Evolutionary conservation across 1,284 basidiomycete species (phyloP), one percentile per base, ranked within the genome.

Genomic region (Ceratobasidium sp.): DNA sequence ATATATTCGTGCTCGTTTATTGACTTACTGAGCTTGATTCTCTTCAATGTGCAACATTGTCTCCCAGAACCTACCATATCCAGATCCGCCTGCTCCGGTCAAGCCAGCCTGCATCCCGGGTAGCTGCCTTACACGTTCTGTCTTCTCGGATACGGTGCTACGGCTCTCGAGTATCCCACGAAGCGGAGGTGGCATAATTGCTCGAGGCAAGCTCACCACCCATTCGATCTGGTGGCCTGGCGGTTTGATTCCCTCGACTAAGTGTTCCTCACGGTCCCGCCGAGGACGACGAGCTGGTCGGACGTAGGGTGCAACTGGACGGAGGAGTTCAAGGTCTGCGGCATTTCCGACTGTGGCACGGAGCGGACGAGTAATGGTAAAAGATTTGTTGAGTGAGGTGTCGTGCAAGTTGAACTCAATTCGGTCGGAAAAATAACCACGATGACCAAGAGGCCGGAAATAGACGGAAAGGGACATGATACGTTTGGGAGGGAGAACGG

Each of bases 11-110:
- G 47, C 15, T 17, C 11, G n/a, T 17, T 11, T 23, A 53, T 49
- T 20, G 31, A 86, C 88, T 67, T 80, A 91, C 90, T 87, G 87
- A 84, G 88, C 87, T 26, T 87, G 86, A 73, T 83, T 82, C 77
- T 92, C 90, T 79, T 92, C 90, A 1, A 87, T 83, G 88, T 89
- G 90, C 1, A 91, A 79, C 4, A 91, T 80, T 26, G 82, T 81
- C 79, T 88, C 87, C 81, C 89, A 90, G 76, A 86, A 83, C 0
- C 84, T 81, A 0, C 83, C 82, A 78, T 91, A 89, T 78, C 15
- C 88, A 28, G 31, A 79, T 67, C 13, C 78, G 58, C 37, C 84
- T 58, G 26, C 82, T 78, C 33, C 63, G 6, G 42, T 23, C 63
- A 75, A 66, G 11, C 63, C 74, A 17, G 82, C 80, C 3, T 79